Evolutionary conservation across 1,284 basidiomycete species (phyloP).

Genomic region (Peniophora sp.): DNA sequence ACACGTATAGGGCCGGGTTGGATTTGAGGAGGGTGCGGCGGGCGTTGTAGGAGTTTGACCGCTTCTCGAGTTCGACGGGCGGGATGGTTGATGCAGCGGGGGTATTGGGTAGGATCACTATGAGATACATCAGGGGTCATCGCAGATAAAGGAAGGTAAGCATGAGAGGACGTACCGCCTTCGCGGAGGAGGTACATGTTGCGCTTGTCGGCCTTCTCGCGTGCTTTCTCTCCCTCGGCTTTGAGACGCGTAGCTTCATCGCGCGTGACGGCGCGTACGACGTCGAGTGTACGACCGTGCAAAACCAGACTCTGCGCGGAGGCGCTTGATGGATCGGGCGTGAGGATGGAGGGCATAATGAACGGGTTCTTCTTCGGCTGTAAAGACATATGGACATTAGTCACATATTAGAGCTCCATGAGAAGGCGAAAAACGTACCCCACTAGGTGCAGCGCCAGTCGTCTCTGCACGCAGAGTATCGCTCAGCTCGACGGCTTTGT

Average conservation of each 20-base stretch:
- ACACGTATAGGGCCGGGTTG: conserved; percentile 92
- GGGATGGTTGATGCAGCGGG: conserved; percentile 68
- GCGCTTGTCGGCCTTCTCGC: conserved; percentile 91
- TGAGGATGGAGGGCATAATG: conserved; percentile 78
- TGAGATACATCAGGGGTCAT: not conserved
- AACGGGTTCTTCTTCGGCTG: conserved; percentile 77
- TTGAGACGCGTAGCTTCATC: conserved; percentile 83
- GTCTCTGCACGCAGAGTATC: conserved; percentile 65
- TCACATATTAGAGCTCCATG: not conserved
- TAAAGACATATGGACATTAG: conserved; percentile 12
- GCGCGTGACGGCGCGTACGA: conserved; percentile 85
- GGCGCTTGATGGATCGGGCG: conserved; percentile 89
- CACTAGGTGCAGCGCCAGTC: conserved; percentile 29
- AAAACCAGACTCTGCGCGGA: conserved; percentile 81
- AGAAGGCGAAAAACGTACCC: conserved; percentile 12
- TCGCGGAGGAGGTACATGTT: conserved; percentile 95
- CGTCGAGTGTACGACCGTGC: conserved; percentile 89
- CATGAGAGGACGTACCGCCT: conserved; percentile 57
- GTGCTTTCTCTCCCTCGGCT: conserved; percentile 76
- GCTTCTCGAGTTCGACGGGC: conserved; percentile 73
- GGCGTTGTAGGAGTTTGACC: conserved; percentile 76
- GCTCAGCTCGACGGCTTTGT: conserved; percentile 79
- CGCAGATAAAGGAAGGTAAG: not conserved
- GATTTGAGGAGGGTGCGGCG: conserved; percentile 75
- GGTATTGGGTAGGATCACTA: conserved; percentile 84